Evolutionary conservation across 768 basidiomycete species (phyloP), one percentile per base, ranked within the genome.

Genomic region (Rhizopogon rudus): DNA sequence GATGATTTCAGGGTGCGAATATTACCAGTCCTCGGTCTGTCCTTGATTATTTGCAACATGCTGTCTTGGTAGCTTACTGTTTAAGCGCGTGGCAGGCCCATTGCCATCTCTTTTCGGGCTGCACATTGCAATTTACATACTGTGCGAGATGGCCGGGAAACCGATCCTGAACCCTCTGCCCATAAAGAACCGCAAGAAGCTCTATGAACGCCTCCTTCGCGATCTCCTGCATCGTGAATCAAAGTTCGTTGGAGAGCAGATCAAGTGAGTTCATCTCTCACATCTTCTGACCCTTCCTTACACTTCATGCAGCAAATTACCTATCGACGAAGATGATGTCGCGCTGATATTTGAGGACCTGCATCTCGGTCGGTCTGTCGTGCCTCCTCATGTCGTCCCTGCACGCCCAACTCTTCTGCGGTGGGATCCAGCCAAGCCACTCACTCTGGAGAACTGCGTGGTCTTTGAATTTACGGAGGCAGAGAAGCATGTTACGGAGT

Each of bases 1-100:
- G 90, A 93, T 64, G 91, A 97, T 67, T 98, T 98, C 73, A 77
- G 96, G 31, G 91, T 98, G 10, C 81, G 96, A 39, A 96, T 98
- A 60, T 68, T 98, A 10, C 96, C 96, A 29, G 96, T 98, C 5
- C 78, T 98, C 3, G 93, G 88, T 86, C 51, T 6, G 80, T 66
- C 22, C 17, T 39, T 40, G 45, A n/a, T 37, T n/a, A 28, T 35
- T 35, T 40, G 43, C 5, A 16, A 22, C 14, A 14, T 31, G 22
- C 51, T 28, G 22, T n/a, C 22, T n/a, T 44, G 6, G 4, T 49
- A 20, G 13, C 55, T 12, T 25, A 52, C 56, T 33, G 63, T 25
- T 25, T 28, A 45, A 39, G 10, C 1, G 29, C 7, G 46, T 1
- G n/a, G 2, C 40, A 70, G 68, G 68, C 0, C 90, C 94, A 0